Conservation (phyloP, 2,329 filamentous ascomycete genomes). For the Neofusicoccum sp. region DNA sequence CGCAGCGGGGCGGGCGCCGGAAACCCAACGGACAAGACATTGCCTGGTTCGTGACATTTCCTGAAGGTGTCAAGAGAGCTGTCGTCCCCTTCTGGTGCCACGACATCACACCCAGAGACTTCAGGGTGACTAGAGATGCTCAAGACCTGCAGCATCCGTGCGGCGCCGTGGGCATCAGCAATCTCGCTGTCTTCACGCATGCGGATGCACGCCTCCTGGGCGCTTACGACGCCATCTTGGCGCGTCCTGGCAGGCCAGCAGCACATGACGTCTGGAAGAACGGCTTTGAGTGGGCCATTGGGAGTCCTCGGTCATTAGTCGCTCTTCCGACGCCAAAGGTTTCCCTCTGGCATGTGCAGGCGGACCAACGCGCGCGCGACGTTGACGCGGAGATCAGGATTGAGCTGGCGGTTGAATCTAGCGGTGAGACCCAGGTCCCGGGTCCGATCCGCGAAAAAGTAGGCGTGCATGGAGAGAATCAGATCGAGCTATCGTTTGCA, state of each 20-base stretch:
- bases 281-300: neutral
- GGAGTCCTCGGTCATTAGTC: neutral
- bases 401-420: neutral
- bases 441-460: neutral
- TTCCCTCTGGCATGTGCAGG: neutral
- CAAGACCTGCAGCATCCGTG: conserved; percentile 53
- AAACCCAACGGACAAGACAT: conserved; percentile 59
- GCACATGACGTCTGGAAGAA: neutral
- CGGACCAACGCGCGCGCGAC: neutral
- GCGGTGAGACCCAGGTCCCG: neutral
- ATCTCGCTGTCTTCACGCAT: conserved; percentile 32
- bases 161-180: conserved; percentile 50
- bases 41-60: conserved; percentile 62
- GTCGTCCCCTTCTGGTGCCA: conserved; percentile 64
- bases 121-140: conserved; percentile 55
- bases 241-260: neutral
- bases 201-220: neutral
- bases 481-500: conserved; percentile 3
- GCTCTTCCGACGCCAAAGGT: neutral
- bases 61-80: conserved; percentile 51
- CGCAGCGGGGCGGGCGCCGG: conserved; percentile 18
- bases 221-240: conserved; percentile 9
- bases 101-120: conserved; percentile 60
- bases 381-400: neutral
- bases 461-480: neutral